Conservation (phyloP, 306 rosid genomes). For the Lathyrus sativus region DNA sequence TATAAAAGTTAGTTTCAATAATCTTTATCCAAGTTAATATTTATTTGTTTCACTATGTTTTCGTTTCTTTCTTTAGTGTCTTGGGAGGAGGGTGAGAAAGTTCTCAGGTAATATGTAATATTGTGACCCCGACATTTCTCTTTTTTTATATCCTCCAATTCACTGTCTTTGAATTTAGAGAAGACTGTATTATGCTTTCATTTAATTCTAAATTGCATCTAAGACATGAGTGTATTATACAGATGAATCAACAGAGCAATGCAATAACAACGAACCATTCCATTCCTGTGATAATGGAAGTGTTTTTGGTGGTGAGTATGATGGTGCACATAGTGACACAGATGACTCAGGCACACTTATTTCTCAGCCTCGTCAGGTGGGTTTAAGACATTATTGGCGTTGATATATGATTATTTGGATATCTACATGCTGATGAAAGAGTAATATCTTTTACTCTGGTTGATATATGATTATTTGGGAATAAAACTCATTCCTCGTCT, state of each 20-base stretch:
- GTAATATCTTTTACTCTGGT: neutral
- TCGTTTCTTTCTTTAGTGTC: conserved; percentile 53
- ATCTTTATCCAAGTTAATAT: conserved; percentile 18
- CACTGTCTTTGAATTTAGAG: neutral
- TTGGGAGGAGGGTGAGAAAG: conserved; percentile 59
- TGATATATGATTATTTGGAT: conserved; percentile 17
- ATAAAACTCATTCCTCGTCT: neutral
- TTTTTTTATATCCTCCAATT: conserved; percentile 13
- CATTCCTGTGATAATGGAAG: conserved; percentile 65
- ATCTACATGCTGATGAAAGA: conserved; percentile 11
- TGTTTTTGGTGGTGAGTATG: too few relatives aligned
- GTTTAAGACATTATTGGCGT: conserved; percentile 23
- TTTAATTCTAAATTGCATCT: neutral
- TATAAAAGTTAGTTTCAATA: conserved; percentile 8
- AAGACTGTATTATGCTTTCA: conserved; percentile 20
- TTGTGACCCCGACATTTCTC: conserved; percentile 3
- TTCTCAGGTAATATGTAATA: conserved; percentile 56
- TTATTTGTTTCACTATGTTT: conserved; percentile 31
- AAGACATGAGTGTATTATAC: conserved; percentile 27
- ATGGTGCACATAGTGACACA: conserved; percentile 58
- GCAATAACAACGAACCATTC: conserved; percentile 48
- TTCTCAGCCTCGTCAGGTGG: conserved; percentile 83
- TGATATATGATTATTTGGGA: conserved; percentile 4
- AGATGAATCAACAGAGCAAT: conserved; percentile 57
- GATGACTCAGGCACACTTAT: conserved; percentile 71